A percentile compares a stretch with the other conserved stretches of the same genome.
These are phyloP conservation scores for Aulographum hederae DNA, from an alignment of 2,329 filamentous ascomycete species.

Conservation along the genomic window DNA sequence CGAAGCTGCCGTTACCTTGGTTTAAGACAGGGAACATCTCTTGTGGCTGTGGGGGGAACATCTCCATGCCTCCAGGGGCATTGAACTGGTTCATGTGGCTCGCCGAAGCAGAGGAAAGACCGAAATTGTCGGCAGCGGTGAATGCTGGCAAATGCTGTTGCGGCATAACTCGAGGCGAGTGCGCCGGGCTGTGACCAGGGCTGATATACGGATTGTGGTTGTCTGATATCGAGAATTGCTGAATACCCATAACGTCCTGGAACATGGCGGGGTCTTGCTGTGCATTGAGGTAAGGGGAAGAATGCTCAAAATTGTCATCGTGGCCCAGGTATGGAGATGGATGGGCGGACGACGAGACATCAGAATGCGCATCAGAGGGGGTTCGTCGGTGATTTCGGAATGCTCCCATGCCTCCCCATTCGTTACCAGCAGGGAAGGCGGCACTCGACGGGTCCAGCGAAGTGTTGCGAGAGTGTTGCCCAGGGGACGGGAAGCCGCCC, in stretches of 20 bases:
- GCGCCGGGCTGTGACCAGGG: constrained; percentile 54
- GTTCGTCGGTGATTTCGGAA: constrained; percentile 65
- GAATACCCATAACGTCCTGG: constrained; percentile 54
- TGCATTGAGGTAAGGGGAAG: constrained; percentile 64
- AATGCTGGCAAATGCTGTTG: constrained; percentile 44
- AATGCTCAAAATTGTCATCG: constrained; percentile 60
- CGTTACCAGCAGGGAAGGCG: constrained; percentile 35
- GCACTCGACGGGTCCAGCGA: constrained; percentile 43
- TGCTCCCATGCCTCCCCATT: constrained; percentile 43
- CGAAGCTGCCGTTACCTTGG: constrained; percentile 22
- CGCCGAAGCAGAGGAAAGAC: constrained; percentile 14
- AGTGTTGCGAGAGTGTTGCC: constrained; percentile 37
- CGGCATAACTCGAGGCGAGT: constrained; percentile 45
- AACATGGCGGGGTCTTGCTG: constrained; percentile 54
- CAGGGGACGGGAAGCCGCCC: constrained; percentile 30
- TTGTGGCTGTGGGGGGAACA: constrained; percentile 29
- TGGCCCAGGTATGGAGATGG: constrained; percentile 68
- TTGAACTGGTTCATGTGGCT: constrained; percentile 20
- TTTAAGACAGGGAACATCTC: constrained; percentile 30
- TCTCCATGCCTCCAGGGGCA: constrained; percentile 26
- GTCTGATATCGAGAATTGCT: constrained; percentile 65
- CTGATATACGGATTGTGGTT: constrained; percentile 26
- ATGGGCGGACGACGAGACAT: constrained; percentile 64
- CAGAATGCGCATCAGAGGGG: constrained; percentile 73
- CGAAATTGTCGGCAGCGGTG: constrained; percentile 24